Evolutionary conservation across 2,329 filamentous ascomycete genomes (phyloP), one percentile per base, ranked within the genome.

Genomic region (Lecanicillium sp.): DNA sequence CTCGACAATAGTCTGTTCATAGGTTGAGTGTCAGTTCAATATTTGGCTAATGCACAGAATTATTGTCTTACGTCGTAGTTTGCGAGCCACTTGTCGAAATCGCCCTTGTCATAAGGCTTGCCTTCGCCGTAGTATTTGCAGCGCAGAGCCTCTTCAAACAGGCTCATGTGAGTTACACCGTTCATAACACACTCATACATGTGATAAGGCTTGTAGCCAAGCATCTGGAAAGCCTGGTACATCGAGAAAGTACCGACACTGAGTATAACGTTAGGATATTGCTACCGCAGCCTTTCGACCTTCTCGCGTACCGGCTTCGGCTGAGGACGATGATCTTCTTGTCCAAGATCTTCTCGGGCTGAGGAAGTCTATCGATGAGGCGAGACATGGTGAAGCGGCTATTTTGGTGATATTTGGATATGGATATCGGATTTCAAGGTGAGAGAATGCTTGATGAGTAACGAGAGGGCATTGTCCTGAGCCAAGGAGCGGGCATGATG

Each of bases 41-140:
- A 5, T 14, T 17, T 35, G 32, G 5, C 11, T 17, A 35, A 24
- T 20, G 24, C 7, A 14, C 38, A 20, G 17, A n/a, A n/a, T n/a
- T n/a, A n/a, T n/a, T n/a, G n/a, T 48, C 61, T 44, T 53, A 67
- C 67, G 48, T 68, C 65, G 37, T 67, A 67, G 19, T 64, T 58
- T 21, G 62, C 63, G 21, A 67, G 62, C 60, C 66, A 67, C 53
- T 68, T 69, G 50, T 69, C 66, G 37, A 67, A 69, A 35, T 69
- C 67, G 10, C 54, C 55, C 15, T 62, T 60, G 32, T 56, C 58
- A 44, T 67, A 67, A 5, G 57, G 62, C 39, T 62, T 56, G 32
- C 56, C 57, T 15, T 57, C 29, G 52, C 59, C 55, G 38, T 53
- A 50, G 19, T 60, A 53, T 21, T 65, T 60, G 11, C 62, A 62